phyloP scores from a whole-genome alignment of 1,284 basidiomycete genomes.

The Phylloporus gajari region DNA sequence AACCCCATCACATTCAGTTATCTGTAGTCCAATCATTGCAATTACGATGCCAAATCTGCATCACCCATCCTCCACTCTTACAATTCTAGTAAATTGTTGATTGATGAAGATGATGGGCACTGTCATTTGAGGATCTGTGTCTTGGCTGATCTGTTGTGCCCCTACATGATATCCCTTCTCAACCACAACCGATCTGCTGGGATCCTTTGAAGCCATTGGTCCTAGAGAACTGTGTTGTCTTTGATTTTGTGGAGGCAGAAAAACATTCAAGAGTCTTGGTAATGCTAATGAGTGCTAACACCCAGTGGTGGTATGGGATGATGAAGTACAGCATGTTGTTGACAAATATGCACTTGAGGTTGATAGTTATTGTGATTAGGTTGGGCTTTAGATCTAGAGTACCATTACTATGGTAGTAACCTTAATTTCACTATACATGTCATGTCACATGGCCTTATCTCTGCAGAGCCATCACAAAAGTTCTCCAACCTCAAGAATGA shows the following conservation, averaged over 20 bases:
- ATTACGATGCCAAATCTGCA: constrained; percentile 29
- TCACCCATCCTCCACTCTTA: constrained; percentile 11
- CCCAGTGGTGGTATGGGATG: constrained; percentile 73
- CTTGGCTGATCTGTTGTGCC: constrained; percentile 84
- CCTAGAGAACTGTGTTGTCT: constrained; percentile 83
- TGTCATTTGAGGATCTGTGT: constrained; percentile 89
- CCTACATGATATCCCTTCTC: constrained; percentile 75
- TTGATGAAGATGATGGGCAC: constrained; percentile 82
- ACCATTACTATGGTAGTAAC: too few species aligned
- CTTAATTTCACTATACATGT: too few species aligned
- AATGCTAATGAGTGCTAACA: constrained; percentile 36
- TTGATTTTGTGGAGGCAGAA: constrained; percentile 80
- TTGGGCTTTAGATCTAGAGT: constrained; percentile 32
- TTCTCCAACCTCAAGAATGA: too few species aligned
- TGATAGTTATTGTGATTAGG: constrained; percentile 59
- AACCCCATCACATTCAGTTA: not conserved
- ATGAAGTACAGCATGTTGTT: constrained; percentile 66
- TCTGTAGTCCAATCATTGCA: not conserved
- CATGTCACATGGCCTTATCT: not conserved
- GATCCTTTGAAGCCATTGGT: constrained; percentile 70
- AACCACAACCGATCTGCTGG: constrained; percentile 85
- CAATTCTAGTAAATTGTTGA: constrained; percentile 71
- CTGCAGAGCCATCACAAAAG: not conserved
- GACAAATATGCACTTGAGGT: constrained; percentile 63
- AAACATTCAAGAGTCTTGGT: constrained; percentile 61